Percentiles rank a stretch among this genome's conserved stretches.
Evolutionary conservation across 2,329 filamentous ascomycete species (phyloP).

Genomic region (Ilyonectria destructans): DNA sequence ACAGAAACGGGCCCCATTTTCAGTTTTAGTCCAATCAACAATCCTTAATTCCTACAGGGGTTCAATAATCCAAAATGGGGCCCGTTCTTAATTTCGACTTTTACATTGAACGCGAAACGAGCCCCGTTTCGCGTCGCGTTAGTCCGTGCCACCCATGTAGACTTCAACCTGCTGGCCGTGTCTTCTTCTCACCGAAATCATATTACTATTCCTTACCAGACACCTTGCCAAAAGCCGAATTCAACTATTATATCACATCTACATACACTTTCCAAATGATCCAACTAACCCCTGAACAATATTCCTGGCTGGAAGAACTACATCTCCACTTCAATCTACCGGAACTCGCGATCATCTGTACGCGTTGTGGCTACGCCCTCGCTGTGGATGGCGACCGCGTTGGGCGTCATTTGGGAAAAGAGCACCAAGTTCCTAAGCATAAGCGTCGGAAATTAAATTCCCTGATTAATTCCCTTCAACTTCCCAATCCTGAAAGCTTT

Average conservation of each 20-base stretch:
- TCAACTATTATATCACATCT: background rate
- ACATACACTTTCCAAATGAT: background rate
- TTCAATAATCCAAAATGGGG: background rate
- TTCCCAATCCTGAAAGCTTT: background rate
- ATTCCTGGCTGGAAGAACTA: slow-evolving; percentile 6
- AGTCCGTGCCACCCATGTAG: slow-evolving; percentile 2
- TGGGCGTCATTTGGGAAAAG: slow-evolving; percentile 22
- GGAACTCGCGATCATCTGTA: slow-evolving; percentile 17
- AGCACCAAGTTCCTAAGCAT: slow-evolving; percentile 19
- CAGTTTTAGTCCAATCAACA: slow-evolving; percentile 4
- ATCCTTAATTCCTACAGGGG: slow-evolving; percentile 1
- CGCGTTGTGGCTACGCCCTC: slow-evolving; percentile 23
- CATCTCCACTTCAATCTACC: slow-evolving; percentile 12
- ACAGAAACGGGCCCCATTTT: slow-evolving; percentile 1
- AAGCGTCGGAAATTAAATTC: slow-evolving; percentile 8
- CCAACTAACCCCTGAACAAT: background rate
- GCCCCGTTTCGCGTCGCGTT: slow-evolving; percentile 9
- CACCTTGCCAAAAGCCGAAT: background rate
- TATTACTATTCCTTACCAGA: background rate
- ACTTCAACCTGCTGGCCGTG: background rate
- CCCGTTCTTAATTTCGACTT: background rate
- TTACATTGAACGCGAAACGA: slow-evolving; percentile 3
- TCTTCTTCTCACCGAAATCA: background rate
- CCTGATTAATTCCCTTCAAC: background rate
- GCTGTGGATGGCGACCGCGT: slow-evolving; percentile 15